A percentile compares a stretch with the other conserved stretches of the same genome.
Evolutionary conservation across 139 green algal species (phyloP).

Genomic region (Chlamydomonas incerta): DNA sequence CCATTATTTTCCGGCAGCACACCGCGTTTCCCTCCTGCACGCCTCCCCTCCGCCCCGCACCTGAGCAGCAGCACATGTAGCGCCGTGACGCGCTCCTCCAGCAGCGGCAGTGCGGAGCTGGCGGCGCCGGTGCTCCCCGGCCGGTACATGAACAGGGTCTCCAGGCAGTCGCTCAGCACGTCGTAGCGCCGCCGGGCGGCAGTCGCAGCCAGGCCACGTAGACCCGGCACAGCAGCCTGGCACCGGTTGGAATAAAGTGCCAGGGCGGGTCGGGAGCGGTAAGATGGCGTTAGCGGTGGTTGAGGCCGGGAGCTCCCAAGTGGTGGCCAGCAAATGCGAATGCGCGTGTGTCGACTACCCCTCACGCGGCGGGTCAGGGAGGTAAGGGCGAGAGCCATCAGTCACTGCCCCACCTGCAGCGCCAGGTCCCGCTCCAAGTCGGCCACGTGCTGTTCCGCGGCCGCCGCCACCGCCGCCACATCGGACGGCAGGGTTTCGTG

Average conservation of each 20-base stretch:
- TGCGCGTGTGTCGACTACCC: no score
- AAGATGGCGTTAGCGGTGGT: no score
- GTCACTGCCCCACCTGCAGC: constrained; percentile 51
- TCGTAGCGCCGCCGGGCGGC: constrained; percentile 38
- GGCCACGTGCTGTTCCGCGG: constrained; percentile 2
- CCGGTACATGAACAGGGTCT: constrained; percentile 36
- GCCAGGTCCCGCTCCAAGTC: constrained; percentile 35
- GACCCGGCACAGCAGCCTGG: constrained; percentile 44
- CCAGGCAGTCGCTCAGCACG: constrained; percentile 34
- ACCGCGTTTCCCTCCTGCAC: no score
- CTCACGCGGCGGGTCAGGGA: no score
- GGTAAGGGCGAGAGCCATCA: no score
- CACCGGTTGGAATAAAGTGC: no score
- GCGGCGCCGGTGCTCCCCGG: constrained; percentile 37
- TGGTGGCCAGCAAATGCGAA: no score
- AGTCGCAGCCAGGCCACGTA: constrained; percentile 10
- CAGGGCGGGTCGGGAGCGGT: background rate
- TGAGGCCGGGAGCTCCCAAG: no score
- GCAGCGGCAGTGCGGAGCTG: constrained; percentile 14
- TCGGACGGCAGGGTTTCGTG: background rate
- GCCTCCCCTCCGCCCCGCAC: background rate
- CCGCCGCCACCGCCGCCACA: background rate
- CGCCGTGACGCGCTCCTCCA: constrained; percentile 21
- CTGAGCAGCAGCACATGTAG: background rate
- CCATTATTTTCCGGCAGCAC: no score